A percentile compares a stretch with the other conserved stretches of the same genome.
phyloP scores from a whole-genome alignment of 768 basidiomycete genomes.

The Glaciozyma martinii region DNA sequence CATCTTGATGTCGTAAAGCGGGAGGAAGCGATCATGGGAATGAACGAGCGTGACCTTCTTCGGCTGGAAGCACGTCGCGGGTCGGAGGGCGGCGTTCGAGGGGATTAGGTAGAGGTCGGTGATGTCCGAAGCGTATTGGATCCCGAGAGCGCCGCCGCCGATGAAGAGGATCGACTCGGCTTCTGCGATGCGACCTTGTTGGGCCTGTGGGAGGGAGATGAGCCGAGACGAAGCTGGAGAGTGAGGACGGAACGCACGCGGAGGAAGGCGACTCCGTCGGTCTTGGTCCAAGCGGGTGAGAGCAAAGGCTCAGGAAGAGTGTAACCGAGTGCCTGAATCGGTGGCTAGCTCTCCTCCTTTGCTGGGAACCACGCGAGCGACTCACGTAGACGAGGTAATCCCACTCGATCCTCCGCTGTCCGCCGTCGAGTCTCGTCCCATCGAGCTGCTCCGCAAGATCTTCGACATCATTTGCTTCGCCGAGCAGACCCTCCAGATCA shows the following conservation, averaged over 20 bases:
- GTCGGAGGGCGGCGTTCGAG: constrained; percentile 7
- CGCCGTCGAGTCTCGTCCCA: constrained; percentile 9
- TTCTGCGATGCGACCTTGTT: constrained; percentile 19
- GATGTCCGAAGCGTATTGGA: constrained; percentile 35
- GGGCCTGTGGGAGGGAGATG: constrained; percentile 1
- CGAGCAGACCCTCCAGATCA: constrained; percentile 10
- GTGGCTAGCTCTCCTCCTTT: too few relatives aligned
- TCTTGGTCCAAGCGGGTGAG: constrained; percentile 18
- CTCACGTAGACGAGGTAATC: constrained; percentile 34
- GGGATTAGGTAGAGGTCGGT: constrained; percentile 30
- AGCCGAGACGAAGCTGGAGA: neutral
- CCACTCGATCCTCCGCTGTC: constrained; percentile 14
- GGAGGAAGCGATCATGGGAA: constrained; percentile 33
- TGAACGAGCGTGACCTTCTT: constrained; percentile 36
- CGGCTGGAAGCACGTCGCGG: neutral
- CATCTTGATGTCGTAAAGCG: constrained; percentile 29
- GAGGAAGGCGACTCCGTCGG: constrained; percentile 28
- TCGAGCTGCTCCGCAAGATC: constrained; percentile 17
- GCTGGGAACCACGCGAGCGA: neutral
- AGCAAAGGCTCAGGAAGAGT: constrained; percentile 30
- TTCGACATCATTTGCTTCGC: constrained; percentile 11
- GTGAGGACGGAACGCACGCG: neutral
- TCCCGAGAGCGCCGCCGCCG: constrained; percentile 35
- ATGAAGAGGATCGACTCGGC: constrained; percentile 30
- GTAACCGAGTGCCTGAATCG: constrained; percentile 32